A percentile compares a stretch with the other conserved stretches of the same genome.
phyloP scores from a whole-genome alignment of 129 eudicot genomes.

The Flaveria bidentis region DNA sequence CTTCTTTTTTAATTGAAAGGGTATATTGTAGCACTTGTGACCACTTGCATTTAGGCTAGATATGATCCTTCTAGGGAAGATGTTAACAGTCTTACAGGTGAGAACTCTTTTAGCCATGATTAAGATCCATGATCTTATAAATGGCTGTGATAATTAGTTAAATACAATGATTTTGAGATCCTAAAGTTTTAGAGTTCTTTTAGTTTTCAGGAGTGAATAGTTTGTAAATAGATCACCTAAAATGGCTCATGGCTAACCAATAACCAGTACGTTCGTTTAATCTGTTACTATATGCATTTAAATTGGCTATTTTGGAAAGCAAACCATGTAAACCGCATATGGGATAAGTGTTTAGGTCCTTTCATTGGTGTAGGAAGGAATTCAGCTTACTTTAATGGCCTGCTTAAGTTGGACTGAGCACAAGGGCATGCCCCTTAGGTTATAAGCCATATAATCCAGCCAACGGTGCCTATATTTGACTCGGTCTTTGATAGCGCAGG shows the following conservation, averaged over 20 bases:
- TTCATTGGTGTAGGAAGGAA: neutral
- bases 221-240: neutral
- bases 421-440: neutral
- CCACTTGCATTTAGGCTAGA: neutral
- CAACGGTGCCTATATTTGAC: neutral
- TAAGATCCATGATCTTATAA: conserved; percentile 5
- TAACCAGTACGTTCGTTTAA: neutral
- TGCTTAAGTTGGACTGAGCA: neutral
- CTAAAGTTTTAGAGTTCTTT: neutral
- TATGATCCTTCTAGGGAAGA: neutral
- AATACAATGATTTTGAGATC: neutral
- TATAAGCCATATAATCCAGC: conserved; percentile 1
- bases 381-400: neutral
- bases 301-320: neutral
- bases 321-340: neutral
- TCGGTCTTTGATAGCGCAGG: conserved; percentile 44
- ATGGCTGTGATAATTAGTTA: neutral
- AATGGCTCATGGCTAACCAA: neutral
- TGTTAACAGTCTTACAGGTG: neutral
- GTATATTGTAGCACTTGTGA: neutral
- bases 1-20: neutral
- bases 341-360: neutral
- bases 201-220: neutral
- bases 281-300: conserved; percentile 8
- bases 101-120: neutral